These are phyloP conservation scores for Mucor velutinosus DNA, from an alignment of 371 early-diverging fungal genomes.

Conservation along the genomic window DNA sequence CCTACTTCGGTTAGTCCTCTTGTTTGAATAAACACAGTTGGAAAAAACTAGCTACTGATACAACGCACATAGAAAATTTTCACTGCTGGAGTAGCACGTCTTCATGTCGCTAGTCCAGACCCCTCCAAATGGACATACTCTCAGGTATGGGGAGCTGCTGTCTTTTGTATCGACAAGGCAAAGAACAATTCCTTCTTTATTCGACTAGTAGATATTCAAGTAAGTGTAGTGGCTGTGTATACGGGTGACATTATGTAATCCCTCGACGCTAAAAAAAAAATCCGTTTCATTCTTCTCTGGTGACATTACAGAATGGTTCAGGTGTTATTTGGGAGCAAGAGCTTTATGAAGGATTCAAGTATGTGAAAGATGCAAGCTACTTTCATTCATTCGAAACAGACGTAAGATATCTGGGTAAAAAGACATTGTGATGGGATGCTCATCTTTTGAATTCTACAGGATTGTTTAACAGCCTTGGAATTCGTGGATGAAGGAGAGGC, in stretches of 20 bases:
- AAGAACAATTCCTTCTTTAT: conserved; percentile 69
- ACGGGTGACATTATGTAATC: not conserved
- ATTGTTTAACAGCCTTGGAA: conserved; percentile 78
- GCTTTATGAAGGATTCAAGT: conserved; percentile 75
- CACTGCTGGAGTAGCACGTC: conserved; percentile 79
- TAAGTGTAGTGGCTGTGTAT: conserved; percentile 25
- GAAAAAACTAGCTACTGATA: too few species aligned
- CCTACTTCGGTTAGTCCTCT: conserved; percentile 37
- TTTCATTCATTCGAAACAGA: conserved; percentile 88
- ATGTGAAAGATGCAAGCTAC: conserved; percentile 70
- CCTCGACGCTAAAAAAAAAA: not conserved
- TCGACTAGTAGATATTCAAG: conserved; percentile 77
- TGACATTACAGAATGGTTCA: conserved; percentile 35
- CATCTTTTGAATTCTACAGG: conserved; percentile 33
- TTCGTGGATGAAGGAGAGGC: conserved; percentile 90
- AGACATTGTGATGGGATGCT: not conserved
- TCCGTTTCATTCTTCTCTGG: not conserved
- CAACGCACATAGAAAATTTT: conserved; percentile 68
- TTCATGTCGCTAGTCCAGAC: conserved; percentile 81
- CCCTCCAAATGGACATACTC: conserved; percentile 74
- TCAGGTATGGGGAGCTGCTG: conserved; percentile 77
- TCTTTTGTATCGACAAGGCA: conserved; percentile 64
- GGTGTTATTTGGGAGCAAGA: conserved; percentile 85
- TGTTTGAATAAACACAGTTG: too few species aligned
- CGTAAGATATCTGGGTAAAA: conserved; percentile 46